Percentiles rank a stretch among this genome's conserved stretches.
Evolutionary conservation across 306 rosid species (phyloP).

Genomic region (Cucurbita argyrosperma): DNA sequence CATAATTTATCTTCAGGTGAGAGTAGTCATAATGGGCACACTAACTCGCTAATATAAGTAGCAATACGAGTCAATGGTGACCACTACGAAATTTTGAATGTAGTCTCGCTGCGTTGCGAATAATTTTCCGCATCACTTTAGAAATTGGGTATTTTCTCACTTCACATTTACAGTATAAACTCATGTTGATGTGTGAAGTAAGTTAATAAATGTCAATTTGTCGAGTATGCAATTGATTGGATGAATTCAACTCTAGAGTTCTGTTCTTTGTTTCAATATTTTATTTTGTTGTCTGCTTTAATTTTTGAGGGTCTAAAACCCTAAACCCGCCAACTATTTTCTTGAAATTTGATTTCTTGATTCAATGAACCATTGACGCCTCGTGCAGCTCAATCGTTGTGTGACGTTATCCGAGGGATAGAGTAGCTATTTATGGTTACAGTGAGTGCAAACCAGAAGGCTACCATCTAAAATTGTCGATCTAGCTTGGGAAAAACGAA

Average conservation of each 20-base stretch:
- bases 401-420: neutral
- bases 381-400: neutral
- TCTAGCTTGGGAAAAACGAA: neutral
- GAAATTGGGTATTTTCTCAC: neutral
- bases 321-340: neutral
- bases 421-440: neutral
- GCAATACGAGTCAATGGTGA: neutral
- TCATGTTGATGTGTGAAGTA: neutral
- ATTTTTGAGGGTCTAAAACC: neutral
- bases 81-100: neutral
- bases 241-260: neutral
- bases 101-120: neutral
- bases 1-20: neutral
- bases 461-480: neutral
- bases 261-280: neutral
- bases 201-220: neutral
- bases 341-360: neutral
- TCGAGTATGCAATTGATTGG: neutral
- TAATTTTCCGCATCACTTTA: neutral
- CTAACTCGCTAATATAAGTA: neutral
- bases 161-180: neutral
- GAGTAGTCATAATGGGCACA: neutral
- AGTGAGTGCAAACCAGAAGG: neutral
- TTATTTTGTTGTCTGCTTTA: neutral
- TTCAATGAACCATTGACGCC: neutral